phyloP scores from a whole-genome alignment of 108 stramenopile species.

The Skeletonema tropicum region DNA sequence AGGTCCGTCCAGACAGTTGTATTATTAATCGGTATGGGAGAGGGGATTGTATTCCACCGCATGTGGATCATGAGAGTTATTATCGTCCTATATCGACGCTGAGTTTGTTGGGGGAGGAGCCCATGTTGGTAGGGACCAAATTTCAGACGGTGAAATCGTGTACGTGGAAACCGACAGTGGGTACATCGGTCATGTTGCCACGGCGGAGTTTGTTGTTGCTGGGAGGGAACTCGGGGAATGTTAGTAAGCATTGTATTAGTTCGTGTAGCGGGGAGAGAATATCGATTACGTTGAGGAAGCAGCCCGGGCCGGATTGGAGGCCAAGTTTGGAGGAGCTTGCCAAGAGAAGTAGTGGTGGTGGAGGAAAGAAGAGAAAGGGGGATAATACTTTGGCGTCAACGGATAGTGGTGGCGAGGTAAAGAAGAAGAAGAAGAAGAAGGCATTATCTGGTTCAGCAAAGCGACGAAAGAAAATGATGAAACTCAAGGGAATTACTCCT shows the following conservation, averaged over 20 bases:
- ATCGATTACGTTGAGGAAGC: constrained; percentile 49
- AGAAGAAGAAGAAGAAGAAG: constrained; percentile 24
- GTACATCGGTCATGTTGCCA: constrained; percentile 28
- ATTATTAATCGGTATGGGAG: constrained; percentile 49
- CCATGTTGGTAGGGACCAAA: constrained; percentile 46
- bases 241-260: constrained; percentile 53
- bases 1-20: constrained; percentile 43
- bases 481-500: neutral
- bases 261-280: constrained; percentile 41
- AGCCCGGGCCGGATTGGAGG: constrained; percentile 51
- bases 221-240: constrained; percentile 48
- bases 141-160: constrained; percentile 34
- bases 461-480: constrained; percentile 48
- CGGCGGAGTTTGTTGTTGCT: constrained; percentile 43
- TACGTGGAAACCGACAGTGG: constrained; percentile 39
- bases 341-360: neutral
- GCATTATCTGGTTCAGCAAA: constrained; percentile 45
- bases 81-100: constrained; percentile 44
- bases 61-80: constrained; percentile 48
- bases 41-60: constrained; percentile 52
- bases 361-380: neutral
- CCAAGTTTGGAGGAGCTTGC: constrained; percentile 42
- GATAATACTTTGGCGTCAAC: neutral
- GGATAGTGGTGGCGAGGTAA: neutral
- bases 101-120: constrained; percentile 47